Evolutionary conservation across 2,329 filamentous ascomycete genomes (phyloP).

Genomic region (Aspergillus sp.): DNA sequence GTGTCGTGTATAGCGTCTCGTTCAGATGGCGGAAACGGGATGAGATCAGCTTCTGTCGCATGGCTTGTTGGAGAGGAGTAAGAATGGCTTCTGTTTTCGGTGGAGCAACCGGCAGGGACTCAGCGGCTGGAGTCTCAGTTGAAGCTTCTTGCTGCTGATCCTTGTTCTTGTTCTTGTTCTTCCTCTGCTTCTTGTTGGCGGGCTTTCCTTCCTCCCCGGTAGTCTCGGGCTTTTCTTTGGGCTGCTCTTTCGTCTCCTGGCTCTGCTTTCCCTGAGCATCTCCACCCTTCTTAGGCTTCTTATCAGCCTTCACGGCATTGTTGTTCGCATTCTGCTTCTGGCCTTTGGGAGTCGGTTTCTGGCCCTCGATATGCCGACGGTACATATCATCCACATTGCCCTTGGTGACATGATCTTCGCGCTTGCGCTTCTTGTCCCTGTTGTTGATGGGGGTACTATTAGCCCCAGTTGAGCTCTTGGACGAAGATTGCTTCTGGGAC

Average conservation of each 20-base stretch:
- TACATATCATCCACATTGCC: conserved; percentile 77
- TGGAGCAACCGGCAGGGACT: conserved; percentile 37
- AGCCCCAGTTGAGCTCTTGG: conserved; percentile 50
- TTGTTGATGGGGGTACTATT: conserved; percentile 32
- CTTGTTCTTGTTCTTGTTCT: conserved; percentile 36
- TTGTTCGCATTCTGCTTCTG: conserved; percentile 37
- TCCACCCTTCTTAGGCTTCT: conserved; percentile 34
- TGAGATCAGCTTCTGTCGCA: conserved; percentile 92
- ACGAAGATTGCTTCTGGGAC: conserved; percentile 59
- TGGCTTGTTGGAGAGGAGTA: conserved; percentile 88
- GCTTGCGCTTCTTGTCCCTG: conserved; percentile 56
- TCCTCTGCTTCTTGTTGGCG: conserved; percentile 35
- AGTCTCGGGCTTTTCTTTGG: conserved; percentile 14
- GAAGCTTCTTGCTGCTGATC: conserved; percentile 19
- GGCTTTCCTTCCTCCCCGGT: conserved; percentile 25
- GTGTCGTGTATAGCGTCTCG: conserved; percentile 91
- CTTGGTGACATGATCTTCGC: conserved; percentile 57
- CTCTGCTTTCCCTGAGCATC: conserved; percentile 25
- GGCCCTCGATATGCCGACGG: conserved; percentile 75
- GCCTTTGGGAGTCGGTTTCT: conserved; percentile 40
- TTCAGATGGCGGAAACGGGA: conserved; percentile 97
- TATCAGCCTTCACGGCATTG: conserved; percentile 24
- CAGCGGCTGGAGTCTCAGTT: conserved; percentile 15
- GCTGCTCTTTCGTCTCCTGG: conserved; percentile 18
- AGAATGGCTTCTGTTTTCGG: conserved; percentile 61